Base-by-base conservation (phyloP, 257 asterid genomes). In the Datura wrightii region DNA sequence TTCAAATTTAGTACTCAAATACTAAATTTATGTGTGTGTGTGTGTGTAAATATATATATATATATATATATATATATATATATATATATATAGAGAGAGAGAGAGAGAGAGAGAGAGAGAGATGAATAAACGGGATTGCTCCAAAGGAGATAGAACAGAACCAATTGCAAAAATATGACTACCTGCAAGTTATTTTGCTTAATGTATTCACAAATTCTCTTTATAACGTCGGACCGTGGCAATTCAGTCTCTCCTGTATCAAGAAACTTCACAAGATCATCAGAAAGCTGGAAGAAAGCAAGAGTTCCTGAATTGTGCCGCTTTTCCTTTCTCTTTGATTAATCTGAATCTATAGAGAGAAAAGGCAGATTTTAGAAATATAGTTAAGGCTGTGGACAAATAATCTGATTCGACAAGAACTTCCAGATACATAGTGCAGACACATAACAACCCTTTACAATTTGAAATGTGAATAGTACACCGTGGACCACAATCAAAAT, bases 141-240 rank as follows among this genome's bases (percentile, higher is more conserved):
- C 54, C 54, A 50, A 50, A 50, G 54, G 14, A 50, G 14, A 50
- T 46, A n/a, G 53, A 48, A 31, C 18, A 44, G n/a, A 67, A 8
- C 18, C 52, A 9, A 39, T 39, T 39, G 42, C 42, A 15, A 1
- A 19, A 65, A 18, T 65, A 53, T 67, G 15, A 15, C 70, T 66
- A 95, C 99, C 98, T 96, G 99, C 87, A 96, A 88, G 88, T 92
- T 89, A 86, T 96, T 87, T 87, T 84, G 92, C 92, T 94, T 96
- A 85, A 96, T 92, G 86, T 96, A 94, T 84, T 90, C 97, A 98
- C 97, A 96, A 36, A 96, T 93, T 90, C 93, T 92, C 88, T 93
- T 96, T 79, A 96, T 83, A 76, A 92, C 98, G 89, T 88, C 94
- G 79, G 96, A 87, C 37, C 98, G 90, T 37, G 97, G 89, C 74